A percentile compares a stretch with the other conserved stretches of the same genome.
Conservation (phyloP, 768 basidiomycete genomes). For the Leccinum imitatum region DNA sequence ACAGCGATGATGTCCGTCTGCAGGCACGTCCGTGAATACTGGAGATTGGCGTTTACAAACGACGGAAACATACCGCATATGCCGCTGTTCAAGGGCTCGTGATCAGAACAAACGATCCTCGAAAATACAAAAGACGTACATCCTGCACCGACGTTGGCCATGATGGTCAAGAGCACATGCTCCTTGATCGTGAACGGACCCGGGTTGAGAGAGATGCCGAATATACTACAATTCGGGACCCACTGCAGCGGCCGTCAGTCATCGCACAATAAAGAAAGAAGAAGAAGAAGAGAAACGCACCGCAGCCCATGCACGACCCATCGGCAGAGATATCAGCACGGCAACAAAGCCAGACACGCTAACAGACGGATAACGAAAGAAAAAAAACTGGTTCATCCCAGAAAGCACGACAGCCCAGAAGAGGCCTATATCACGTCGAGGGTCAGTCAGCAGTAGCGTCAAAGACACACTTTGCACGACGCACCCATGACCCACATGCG, state of each 20-base stretch:
- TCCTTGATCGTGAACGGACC: slow-evolving; percentile 79
- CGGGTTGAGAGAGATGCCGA: slow-evolving; percentile 66
- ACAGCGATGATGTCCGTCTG: slow-evolving; percentile 72
- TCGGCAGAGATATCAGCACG: slow-evolving; percentile 66
- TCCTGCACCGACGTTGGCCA: slow-evolving; percentile 46
- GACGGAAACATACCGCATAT: slow-evolving; percentile 39
- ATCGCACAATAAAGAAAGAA: too few species aligned
- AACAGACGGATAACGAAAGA: slow-evolving; percentile 61
- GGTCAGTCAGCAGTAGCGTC: not conserved
- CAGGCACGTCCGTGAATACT: not conserved
- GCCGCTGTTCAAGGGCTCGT: slow-evolving; percentile 33
- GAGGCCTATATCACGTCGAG: slow-evolving; percentile 24
- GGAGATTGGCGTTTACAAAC: not conserved
- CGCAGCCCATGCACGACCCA: slow-evolving; percentile 62
- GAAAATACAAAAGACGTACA: slow-evolving; percentile 22
- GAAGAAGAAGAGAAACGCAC: slow-evolving; percentile 11
- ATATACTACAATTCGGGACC: slow-evolving; percentile 50
- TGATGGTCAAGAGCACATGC: slow-evolving; percentile 66
- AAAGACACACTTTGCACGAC: not conserved
- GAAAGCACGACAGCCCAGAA: slow-evolving; percentile 61
- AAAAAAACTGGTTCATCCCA: slow-evolving; percentile 79
- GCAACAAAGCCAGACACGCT: slow-evolving; percentile 52
- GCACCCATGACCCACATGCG: slow-evolving; percentile 59
- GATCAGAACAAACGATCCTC: not conserved
- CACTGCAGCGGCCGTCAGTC: slow-evolving; percentile 29